Evolutionary conservation across 306 rosid genomes (phyloP).

Genomic region (Purshia tridentata): DNA sequence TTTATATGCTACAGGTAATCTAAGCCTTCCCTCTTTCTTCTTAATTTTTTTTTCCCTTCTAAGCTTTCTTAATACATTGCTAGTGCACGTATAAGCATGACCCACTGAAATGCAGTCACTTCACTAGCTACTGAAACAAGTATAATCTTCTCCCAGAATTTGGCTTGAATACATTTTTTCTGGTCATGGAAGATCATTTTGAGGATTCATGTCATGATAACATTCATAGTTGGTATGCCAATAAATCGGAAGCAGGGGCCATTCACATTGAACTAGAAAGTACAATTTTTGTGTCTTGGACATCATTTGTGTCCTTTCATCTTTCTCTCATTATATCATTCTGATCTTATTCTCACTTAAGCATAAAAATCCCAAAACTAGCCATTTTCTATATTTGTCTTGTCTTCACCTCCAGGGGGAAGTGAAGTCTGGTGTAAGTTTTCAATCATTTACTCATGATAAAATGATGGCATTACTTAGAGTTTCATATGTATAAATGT

Average conservation of each 20-base stretch:
- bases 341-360: background rate
- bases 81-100: background rate
- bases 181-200: background rate
- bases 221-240: background rate
- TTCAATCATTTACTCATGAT: background rate
- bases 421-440: background rate
- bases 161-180: background rate
- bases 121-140: background rate
- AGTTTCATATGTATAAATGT: background rate
- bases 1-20: slow-evolving; percentile 63
- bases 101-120: background rate
- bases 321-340: background rate
- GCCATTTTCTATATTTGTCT: background rate
- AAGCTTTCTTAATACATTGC: background rate
- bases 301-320: background rate
- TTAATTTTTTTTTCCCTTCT: slow-evolving; percentile 20
- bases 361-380: background rate
- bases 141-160: background rate
- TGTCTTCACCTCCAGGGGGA: too few species aligned
- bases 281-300: background rate
- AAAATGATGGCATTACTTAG: background rate
- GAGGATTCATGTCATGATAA: background rate
- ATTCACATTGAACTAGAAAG: background rate
- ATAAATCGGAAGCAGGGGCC: background rate
- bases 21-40: slow-evolving; percentile 1